These are phyloP conservation scores for Chalciporus piperatus DNA, from an alignment of 768 basidiomycete species.

Conservation along the genomic window DNA sequence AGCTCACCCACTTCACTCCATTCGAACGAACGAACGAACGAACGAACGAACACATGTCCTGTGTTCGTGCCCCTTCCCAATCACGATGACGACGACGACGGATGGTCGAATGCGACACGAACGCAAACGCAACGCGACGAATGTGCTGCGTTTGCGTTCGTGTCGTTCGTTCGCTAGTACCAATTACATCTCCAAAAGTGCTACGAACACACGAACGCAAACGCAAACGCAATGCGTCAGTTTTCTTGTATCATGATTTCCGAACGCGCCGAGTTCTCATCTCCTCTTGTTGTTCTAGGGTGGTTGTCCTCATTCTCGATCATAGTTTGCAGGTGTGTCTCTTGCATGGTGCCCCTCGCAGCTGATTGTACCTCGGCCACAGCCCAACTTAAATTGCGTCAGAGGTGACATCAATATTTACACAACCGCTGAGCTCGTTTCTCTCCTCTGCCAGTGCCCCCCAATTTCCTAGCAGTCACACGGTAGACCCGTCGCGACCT, in stretches of 20 bases:
- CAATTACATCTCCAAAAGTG: too few relatives aligned
- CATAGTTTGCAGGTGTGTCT: conserved; percentile 59
- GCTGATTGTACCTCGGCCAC: background rate
- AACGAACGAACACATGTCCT: too few relatives aligned
- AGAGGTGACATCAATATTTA: conserved; percentile 81
- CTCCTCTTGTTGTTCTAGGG: conserved; percentile 42
- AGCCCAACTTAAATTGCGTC: conserved; percentile 80
- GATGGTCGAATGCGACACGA: too few relatives aligned
- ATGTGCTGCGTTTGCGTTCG: too few relatives aligned
- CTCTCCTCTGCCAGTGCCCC: conserved; percentile 57
- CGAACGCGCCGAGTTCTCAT: background rate
- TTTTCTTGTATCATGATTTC: conserved; percentile 12
- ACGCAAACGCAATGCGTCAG: too few relatives aligned
- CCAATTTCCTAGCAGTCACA: conserved; percentile 56
- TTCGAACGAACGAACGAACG: too few relatives aligned
- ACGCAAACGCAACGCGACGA: too few relatives aligned
- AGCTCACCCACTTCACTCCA: too few relatives aligned
- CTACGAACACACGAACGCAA: too few relatives aligned
- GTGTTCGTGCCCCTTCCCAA: too few relatives aligned
- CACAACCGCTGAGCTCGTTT: conserved; percentile 78
- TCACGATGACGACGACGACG: too few relatives aligned
- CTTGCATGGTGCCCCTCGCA: background rate
- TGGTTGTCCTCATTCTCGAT: conserved; percentile 83
- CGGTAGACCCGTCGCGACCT: conserved; percentile 41
- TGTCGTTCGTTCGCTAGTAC: too few relatives aligned